Percentiles rank a stretch among this genome's conserved stretches.
Evolutionary conservation across 1,284 basidiomycete species (phyloP).

Genomic region (Puccinia polysora): DNA sequence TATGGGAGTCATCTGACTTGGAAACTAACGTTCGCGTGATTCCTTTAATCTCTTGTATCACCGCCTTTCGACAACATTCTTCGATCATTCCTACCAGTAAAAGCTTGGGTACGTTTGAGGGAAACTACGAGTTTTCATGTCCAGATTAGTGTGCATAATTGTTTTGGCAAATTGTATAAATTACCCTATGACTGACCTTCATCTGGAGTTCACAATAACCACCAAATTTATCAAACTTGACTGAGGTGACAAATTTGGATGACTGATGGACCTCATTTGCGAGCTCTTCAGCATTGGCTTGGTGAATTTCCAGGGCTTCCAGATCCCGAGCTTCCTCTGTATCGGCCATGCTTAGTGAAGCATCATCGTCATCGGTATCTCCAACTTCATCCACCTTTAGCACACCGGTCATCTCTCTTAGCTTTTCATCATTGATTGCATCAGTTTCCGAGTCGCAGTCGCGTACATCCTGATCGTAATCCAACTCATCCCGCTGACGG

Average conservation of each 20-base stretch:
- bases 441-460: conserved; percentile 50
- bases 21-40: conserved; percentile 56
- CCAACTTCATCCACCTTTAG: conserved; percentile 48
- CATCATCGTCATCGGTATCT: conserved; percentile 58
- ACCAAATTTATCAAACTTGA: conserved; percentile 31
- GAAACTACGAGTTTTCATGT: conserved; percentile 61
- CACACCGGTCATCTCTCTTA: conserved; percentile 52
- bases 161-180: background rate
- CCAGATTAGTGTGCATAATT: conserved; percentile 53
- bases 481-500: conserved; percentile 64
- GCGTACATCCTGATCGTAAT: conserved; percentile 68
- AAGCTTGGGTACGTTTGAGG: conserved; percentile 70
- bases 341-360: conserved; percentile 59
- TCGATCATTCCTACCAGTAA: conserved; percentile 87
- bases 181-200: conserved; percentile 26
- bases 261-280: conserved; percentile 46
- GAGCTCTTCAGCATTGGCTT: conserved; percentile 49
- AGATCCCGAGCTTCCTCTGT: conserved; percentile 63
- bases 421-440: conserved; percentile 56
- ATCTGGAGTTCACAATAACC: conserved; percentile 36
- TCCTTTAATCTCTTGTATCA: conserved; percentile 80
- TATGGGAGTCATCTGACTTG: conserved; percentile 41
- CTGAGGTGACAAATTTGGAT: conserved; percentile 26
- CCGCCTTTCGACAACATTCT: conserved; percentile 70
- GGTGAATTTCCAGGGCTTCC: conserved; percentile 54